Evolutionary conservation across 1,139 yeast genomes (phyloP), one percentile per base, ranked within the genome.

Genomic region (Schizosaccharomyces versatilis): DNA sequence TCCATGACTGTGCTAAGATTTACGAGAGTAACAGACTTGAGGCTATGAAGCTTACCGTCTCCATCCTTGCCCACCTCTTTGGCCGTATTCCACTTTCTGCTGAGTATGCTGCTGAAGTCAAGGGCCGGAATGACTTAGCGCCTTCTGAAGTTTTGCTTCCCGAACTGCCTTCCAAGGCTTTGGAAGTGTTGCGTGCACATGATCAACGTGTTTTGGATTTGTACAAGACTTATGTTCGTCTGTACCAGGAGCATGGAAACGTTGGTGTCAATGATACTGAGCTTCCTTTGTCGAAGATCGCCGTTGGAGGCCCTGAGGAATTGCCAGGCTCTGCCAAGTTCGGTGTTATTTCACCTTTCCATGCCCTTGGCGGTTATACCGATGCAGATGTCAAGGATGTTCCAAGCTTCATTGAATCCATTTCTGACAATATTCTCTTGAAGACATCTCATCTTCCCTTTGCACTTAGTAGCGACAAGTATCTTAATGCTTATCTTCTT

Each of bases 401-500:
- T 53, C 39, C 44, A 10, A 12, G 53, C 19, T 40, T 55, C 40
- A 14, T 55, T 17, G 56, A 51, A 8, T 41, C 36, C 14, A 42
- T 53, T 19, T 53, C 54, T 3, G 47, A 53, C 14, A 55, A 54
- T 14, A 51, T 53, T 41, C 53, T 55, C 54, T 52, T 53, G 10
- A 54, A 54, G 24, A 55, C 54, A 6, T 49, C 54, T 52, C 47
- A 54, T 14, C 47, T 54, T 19, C 53, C 56, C 10, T 39, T 52
- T 8, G 44, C 47, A 1, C 47, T 47, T 41, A 36, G 51, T 10
- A 51, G 52, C 19, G 39, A 42, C 24, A 51, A 47, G 3, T 47
- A 47, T 3, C 53, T 54, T n/a, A 55, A 55, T 51, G 55, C 57
- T 12, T 55, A 51, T 36, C n/a, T 55, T n/a, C 54, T 54, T 39